Conservation (phyloP, 768 basidiomycete genomes). For the Thelephora aurantiotincta region DNA sequence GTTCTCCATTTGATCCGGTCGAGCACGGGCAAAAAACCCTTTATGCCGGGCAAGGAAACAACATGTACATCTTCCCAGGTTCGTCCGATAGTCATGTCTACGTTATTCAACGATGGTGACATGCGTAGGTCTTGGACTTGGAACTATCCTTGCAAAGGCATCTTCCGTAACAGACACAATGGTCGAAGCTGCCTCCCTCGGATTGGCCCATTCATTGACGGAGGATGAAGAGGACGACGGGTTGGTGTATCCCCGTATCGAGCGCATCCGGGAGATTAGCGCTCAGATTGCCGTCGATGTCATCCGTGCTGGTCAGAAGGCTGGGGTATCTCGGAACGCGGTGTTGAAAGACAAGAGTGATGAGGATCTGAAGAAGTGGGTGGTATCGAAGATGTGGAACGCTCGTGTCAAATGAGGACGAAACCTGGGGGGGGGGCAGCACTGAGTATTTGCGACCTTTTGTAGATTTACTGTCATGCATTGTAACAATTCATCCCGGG, state of each 20-base stretch:
- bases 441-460: too few species aligned
- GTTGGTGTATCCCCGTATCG: conserved; percentile 73
- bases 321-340: conserved; percentile 16
- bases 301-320: conserved; percentile 68
- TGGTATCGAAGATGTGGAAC: conserved; percentile 62
- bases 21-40: conserved; percentile 37
- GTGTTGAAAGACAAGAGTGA: conserved; percentile 47
- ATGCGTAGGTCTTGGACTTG: conserved; percentile 53
- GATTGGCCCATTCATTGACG: conserved; percentile 62
- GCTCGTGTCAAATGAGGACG: conserved; percentile 20
- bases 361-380: conserved; percentile 33
- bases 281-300: conserved; percentile 59
- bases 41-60: conserved; percentile 86
- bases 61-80: conserved; percentile 82
- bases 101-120: conserved; percentile 2
- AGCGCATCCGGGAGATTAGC: conserved; percentile 79
- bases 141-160: conserved; percentile 57
- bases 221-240: conserved; percentile 48
- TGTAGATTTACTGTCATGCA: too few species aligned
- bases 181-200: conserved; percentile 80
- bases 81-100: conserved; percentile 4
- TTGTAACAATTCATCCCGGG: too few species aligned
- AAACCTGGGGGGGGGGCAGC: too few species aligned
- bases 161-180: conserved; percentile 67
- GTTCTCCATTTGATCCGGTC: conserved; percentile 69